A percentile compares a stretch with the other conserved stretches of the same genome.
phyloP scores from a whole-genome alignment of 306 rosid species.

The Vigna trinervia region DNA sequence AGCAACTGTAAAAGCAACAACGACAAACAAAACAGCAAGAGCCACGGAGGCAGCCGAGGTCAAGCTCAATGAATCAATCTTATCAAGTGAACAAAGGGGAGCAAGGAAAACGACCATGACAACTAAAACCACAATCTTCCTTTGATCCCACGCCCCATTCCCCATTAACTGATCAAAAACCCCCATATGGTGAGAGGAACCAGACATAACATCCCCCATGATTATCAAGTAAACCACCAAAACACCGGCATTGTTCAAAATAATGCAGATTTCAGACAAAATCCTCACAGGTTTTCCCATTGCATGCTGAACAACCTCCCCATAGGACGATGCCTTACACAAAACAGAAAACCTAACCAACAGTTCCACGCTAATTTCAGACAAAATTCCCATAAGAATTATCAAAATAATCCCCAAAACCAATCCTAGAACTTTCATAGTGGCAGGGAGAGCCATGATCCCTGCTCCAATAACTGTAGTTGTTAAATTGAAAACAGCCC shows the following conservation, averaged over 20 bases:
- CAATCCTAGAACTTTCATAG: slow-evolving; percentile 94
- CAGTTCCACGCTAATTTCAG: slow-evolving; percentile 84
- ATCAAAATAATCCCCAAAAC: slow-evolving; percentile 72
- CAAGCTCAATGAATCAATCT: slow-evolving; percentile 92
- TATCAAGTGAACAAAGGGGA: slow-evolving; percentile 89
- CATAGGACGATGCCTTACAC: slow-evolving; percentile 76
- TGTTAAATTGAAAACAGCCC: slow-evolving; percentile 89
- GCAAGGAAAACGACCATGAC: slow-evolving; percentile 77
- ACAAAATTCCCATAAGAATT: slow-evolving; percentile 78
- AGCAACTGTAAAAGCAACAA: slow-evolving; percentile 68
- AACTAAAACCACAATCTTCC: slow-evolving; percentile 74
- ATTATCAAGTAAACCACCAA: slow-evolving; percentile 92
- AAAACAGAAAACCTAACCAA: slow-evolving; percentile 69
- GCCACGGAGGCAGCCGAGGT: slow-evolving; percentile 97
- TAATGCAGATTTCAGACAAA: slow-evolving; percentile 76
- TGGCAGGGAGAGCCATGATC: slow-evolving; percentile 95
- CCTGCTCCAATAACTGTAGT: slow-evolving; percentile 95
- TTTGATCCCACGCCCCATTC: slow-evolving; percentile 90
- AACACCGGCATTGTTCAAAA: slow-evolving; percentile 84
- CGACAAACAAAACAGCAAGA: slow-evolving; percentile 84
- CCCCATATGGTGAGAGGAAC: slow-evolving; percentile 81
- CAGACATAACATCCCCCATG: slow-evolving; percentile 99
- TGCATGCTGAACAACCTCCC: slow-evolving; percentile 88
- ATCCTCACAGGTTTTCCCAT: slow-evolving; percentile 77
- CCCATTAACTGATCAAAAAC: slow-evolving; percentile 94